A percentile compares a stretch with the other conserved stretches of the same genome.
phyloP scores from a whole-genome alignment of 2,329 filamentous ascomycete genomes.

The Cercospora canescens region DNA sequence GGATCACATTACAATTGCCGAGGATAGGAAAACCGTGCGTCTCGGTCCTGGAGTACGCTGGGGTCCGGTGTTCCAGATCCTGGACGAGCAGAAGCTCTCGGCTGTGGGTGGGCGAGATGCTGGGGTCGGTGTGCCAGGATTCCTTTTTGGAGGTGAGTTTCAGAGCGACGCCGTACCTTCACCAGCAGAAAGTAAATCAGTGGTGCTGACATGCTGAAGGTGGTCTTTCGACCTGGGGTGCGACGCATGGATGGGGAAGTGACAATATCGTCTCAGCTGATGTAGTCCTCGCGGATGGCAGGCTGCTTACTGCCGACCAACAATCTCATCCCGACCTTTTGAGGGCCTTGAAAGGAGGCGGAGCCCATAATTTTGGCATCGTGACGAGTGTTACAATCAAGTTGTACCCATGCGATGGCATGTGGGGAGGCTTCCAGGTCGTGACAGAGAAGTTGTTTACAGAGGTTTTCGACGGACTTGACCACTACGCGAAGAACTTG shows the following conservation, averaged over 20 bases:
- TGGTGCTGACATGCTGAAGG: conserved; percentile 26
- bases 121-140: conserved; percentile 31
- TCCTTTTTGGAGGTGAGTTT: conserved; percentile 13
- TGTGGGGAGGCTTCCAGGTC: conserved; percentile 9
- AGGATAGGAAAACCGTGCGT: conserved; percentile 6
- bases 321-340: conserved; percentile 25
- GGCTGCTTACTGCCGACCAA: conserved; percentile 14
- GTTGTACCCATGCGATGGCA: conserved; percentile 15
- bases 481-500: neutral
- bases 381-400: conserved; percentile 28
- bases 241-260: conserved; percentile 29
- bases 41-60: conserved; percentile 19
- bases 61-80: conserved; percentile 17
- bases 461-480: neutral
- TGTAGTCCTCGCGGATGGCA: conserved; percentile 26
- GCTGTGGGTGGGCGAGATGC: conserved; percentile 24
- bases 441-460: neutral
- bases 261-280: conserved; percentile 31
- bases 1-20: conserved; percentile 18
- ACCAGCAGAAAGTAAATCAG: too few relatives aligned
- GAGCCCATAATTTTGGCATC: conserved; percentile 31
- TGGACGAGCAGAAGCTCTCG: conserved; percentile 13
- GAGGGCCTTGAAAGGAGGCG: conserved; percentile 21
- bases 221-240: conserved; percentile 32
- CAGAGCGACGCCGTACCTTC: too few relatives aligned